These are phyloP conservation scores for Tolypocladium endophyticum DNA, from an alignment of 2,329 filamentous ascomycete genomes.

Conservation along the genomic window DNA sequence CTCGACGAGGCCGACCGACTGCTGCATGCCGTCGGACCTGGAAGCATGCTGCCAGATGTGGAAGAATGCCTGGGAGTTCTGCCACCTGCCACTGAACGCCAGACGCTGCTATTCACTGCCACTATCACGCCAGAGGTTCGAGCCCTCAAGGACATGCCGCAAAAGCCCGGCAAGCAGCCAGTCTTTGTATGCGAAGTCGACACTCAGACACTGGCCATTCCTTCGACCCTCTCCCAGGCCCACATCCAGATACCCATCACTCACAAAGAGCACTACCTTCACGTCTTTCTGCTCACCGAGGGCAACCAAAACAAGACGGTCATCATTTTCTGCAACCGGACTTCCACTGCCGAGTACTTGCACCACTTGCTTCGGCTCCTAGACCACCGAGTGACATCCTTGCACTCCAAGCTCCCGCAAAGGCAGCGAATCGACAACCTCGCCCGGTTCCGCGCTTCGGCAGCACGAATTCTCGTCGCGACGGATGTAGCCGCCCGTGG, in stretches of 20 bases:
- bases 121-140: slow-evolving; percentile 90
- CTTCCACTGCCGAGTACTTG: slow-evolving; percentile 75
- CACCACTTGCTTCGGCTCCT: slow-evolving; percentile 81
- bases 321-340: slow-evolving; percentile 94
- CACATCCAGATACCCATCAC: slow-evolving; percentile 85
- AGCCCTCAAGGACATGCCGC: slow-evolving; percentile 69
- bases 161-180: slow-evolving; percentile 57
- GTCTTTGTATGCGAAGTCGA: slow-evolving; percentile 87
- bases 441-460: slow-evolving; percentile 79
- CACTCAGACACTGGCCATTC: slow-evolving; percentile 64
- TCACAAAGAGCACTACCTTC: slow-evolving; percentile 90
- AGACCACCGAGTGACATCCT: slow-evolving; percentile 78
- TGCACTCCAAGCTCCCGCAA: slow-evolving; percentile 83
- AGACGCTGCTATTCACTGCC: slow-evolving; percentile 92
- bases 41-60: slow-evolving; percentile 90
- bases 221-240: slow-evolving; percentile 68
- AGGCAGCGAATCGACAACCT: slow-evolving; percentile 79
- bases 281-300: slow-evolving; percentile 74
- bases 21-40: slow-evolving; percentile 59
- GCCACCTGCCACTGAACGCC: slow-evolving; percentile 66
- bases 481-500: slow-evolving; percentile 92
- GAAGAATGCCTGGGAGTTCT: slow-evolving; percentile 78
- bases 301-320: slow-evolving; percentile 63
- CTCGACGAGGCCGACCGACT: slow-evolving; percentile 93
- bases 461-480: slow-evolving; percentile 81